These are phyloP conservation scores for Fusarium dlaminii DNA, from an alignment of 2,329 filamentous ascomycete genomes.

Conservation along the genomic window DNA sequence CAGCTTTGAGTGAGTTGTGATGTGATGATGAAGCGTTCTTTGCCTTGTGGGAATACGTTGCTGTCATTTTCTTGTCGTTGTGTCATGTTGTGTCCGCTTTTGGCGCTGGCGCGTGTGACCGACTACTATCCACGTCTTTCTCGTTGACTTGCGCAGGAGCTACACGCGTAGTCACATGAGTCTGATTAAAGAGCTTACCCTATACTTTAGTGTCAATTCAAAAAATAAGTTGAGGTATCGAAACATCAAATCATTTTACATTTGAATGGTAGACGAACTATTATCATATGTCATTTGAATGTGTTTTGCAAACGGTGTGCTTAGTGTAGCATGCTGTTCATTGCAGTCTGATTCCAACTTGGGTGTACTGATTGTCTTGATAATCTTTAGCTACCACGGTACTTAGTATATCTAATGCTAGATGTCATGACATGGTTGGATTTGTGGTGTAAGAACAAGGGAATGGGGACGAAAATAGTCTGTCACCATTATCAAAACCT, in stretches of 20 bases:
- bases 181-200: neutral
- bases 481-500: neutral
- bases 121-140: slow-evolving; percentile 13
- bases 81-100: slow-evolving; percentile 24
- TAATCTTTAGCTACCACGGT: neutral
- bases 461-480: neutral
- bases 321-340: neutral
- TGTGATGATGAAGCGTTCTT: neutral
- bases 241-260: no score
- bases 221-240: no score
- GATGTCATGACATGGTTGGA: neutral
- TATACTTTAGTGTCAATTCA: neutral
- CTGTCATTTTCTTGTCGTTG: slow-evolving; percentile 16
- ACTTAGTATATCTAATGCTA: neutral
- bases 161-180: slow-evolving; percentile 44
- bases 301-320: neutral
- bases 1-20: neutral
- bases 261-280: neutral
- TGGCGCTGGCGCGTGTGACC: slow-evolving; percentile 35
- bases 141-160: slow-evolving; percentile 22
- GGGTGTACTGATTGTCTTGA: neutral
- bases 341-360: neutral
- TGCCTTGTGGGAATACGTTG: neutral
- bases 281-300: neutral
- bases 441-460: neutral